Percentiles rank a stretch among this genome's conserved stretches.
These are phyloP conservation scores for Actinidia polygama DNA, from an alignment of 179 eudicot genomes.

Conservation along the genomic window DNA sequence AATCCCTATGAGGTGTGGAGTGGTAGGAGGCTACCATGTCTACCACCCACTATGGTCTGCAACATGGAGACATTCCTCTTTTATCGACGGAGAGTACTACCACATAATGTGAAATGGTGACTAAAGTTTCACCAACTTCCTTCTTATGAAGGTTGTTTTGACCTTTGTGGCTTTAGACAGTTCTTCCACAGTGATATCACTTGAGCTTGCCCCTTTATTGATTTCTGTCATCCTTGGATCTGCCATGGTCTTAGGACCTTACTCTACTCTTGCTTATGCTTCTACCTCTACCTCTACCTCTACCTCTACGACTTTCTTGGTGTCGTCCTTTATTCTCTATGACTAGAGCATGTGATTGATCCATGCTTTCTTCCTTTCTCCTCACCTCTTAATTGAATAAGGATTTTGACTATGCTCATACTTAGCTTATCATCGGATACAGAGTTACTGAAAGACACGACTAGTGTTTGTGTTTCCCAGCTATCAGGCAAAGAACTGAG, in stretches of 20 bases:
- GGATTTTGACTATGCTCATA: background rate
- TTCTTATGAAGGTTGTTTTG: background rate
- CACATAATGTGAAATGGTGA: background rate
- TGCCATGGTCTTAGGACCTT: background rate
- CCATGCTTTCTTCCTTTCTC: background rate
- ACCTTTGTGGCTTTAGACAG: background rate
- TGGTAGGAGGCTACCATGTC: no score
- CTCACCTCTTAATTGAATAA: background rate
- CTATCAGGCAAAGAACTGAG: no score
- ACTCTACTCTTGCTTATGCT: background rate
- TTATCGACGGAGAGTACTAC: background rate
- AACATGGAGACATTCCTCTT: background rate
- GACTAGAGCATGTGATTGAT: background rate
- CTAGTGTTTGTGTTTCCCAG: background rate
- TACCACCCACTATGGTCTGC: background rate
- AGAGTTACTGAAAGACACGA: background rate
- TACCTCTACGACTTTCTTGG: background rate
- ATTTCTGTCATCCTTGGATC: background rate
- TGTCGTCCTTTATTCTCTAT: background rate
- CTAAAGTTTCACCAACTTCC: background rate
- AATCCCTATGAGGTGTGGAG: background rate
- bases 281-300: background rate
- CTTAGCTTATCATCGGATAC: background rate
- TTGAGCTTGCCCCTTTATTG: background rate
- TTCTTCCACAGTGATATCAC: background rate